Evolutionary conservation across 176 grass and related monocot species (phyloP).

Genomic region (Themeda triandra): DNA sequence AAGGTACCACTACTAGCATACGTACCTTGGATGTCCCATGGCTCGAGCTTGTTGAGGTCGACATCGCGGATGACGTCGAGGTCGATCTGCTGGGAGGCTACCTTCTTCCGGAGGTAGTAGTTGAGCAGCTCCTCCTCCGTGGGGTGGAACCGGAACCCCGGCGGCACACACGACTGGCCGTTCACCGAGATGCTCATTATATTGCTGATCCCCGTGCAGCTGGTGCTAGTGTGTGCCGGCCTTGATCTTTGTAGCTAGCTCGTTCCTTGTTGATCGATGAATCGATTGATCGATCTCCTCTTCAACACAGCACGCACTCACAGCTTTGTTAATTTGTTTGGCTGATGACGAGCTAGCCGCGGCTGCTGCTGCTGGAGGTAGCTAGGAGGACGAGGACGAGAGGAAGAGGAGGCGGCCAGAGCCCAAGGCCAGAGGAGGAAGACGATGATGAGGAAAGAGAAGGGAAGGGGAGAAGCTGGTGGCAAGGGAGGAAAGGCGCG

Average conservation of each 20-base stretch:
- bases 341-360: too few relatives aligned
- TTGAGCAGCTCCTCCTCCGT: constrained; percentile 96
- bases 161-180: constrained; percentile 93
- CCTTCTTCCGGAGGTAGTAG: constrained; percentile 96
- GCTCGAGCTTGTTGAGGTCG: constrained; percentile 99
- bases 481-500: constrained; percentile 19
- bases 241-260: too few relatives aligned
- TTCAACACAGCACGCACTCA: too few relatives aligned
- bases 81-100: constrained; percentile 85
- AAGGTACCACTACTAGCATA: too few relatives aligned
- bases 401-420: not conserved
- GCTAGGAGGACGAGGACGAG: not conserved
- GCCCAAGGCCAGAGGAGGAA: not conserved
- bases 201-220: too few relatives aligned
- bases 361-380: not conserved
- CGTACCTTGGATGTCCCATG: constrained; percentile 97
- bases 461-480: not conserved
- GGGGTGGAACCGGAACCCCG: constrained; percentile 97
- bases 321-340: too few relatives aligned
- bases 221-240: too few relatives aligned
- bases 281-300: too few relatives aligned
- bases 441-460: not conserved
- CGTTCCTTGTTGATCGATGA: too few relatives aligned
- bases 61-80: constrained; percentile 95
- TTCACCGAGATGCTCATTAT: constrained; percentile 96